Evolutionary conservation across 345 rosid species (phyloP).

Genomic region (Corymbia maculata): DNA sequence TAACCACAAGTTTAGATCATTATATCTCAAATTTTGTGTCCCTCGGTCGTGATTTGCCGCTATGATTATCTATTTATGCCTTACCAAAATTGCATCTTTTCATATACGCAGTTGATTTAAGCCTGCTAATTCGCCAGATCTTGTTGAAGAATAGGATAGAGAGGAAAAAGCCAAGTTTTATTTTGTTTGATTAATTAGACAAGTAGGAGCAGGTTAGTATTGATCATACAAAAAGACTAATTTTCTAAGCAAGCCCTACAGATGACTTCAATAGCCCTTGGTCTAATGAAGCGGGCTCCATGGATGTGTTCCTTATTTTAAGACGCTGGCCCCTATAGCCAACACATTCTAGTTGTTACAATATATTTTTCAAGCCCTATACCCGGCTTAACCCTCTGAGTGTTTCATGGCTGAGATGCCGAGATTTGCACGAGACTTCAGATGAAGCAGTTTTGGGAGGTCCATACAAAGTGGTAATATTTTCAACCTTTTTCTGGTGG

Average conservation of each 20-base stretch:
- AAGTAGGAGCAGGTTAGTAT: neutral
- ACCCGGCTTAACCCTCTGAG: no score
- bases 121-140: neutral
- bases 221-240: neutral
- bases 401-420: no score
- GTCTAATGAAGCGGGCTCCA: no score
- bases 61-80: neutral
- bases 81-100: neutral
- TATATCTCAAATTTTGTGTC: no score
- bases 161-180: neutral
- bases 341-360: no score
- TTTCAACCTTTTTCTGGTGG: neutral
- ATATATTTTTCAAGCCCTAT: no score
- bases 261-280: neutral
- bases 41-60: no score
- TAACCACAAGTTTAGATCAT: no score
- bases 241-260: neutral
- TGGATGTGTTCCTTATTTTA: no score
- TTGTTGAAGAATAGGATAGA: neutral
- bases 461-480: neutral
- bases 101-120: neutral
- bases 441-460: no score
- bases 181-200: neutral
- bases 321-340: no score
- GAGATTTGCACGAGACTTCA: no score